A percentile compares a stretch with the other conserved stretches of the same genome.
phyloP scores from a whole-genome alignment of 306 rosid genomes.

The Trichosanthes cucumerina region DNA sequence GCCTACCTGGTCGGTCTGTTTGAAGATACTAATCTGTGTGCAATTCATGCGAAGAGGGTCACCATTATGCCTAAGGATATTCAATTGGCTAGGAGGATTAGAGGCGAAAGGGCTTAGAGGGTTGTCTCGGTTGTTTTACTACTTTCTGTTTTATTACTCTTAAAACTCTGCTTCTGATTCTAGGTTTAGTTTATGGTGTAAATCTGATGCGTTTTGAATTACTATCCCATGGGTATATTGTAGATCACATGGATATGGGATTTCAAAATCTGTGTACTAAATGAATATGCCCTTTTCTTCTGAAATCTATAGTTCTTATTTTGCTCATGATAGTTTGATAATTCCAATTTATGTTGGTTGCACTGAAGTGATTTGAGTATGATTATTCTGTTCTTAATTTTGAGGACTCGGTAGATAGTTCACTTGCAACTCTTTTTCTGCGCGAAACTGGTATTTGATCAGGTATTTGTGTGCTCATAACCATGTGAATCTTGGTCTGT shows the following conservation, averaged over 20 bases:
- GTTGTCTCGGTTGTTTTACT: not conserved
- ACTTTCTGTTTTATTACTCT: not conserved
- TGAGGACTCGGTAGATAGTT: not conserved
- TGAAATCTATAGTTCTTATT: not conserved
- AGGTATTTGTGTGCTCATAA: not conserved
- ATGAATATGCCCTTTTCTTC: not conserved
- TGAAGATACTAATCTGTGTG: conserved; percentile 5
- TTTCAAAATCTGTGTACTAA: not conserved
- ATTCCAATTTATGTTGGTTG: not conserved
- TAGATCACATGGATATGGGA: not conserved
- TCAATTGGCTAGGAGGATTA: conserved; percentile 8
- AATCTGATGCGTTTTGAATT: not conserved
- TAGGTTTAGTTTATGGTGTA: not conserved
- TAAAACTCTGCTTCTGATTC: not conserved
- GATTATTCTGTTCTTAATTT: not conserved
- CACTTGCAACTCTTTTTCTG: not conserved
- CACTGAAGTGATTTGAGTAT: not conserved
- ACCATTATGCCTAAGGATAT: conserved; percentile 9
- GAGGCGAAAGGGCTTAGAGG: conserved; percentile 12
- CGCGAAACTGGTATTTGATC: too few relatives aligned
- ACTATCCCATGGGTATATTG: not conserved
- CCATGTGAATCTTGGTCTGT: not conserved
- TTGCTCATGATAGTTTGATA: not conserved
- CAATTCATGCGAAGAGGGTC: conserved; percentile 8
- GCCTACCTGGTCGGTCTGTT: conserved; percentile 4